A percentile compares a stretch with the other conserved stretches of the same genome.
Evolutionary conservation across 805 yeast species (phyloP).

Genomic region (Zygoascus biomembranicola): DNA sequence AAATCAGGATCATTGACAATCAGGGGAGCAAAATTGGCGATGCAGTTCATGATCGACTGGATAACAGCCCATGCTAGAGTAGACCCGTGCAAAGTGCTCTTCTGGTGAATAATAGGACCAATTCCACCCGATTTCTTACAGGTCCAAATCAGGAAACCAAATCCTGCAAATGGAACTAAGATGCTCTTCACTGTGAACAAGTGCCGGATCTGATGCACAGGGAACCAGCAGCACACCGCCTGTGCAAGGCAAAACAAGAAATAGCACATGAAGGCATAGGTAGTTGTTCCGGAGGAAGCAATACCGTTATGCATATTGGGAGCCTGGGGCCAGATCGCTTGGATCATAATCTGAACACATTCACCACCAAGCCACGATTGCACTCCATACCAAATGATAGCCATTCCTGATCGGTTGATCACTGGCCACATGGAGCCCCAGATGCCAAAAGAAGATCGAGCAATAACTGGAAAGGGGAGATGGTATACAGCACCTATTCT

Average conservation of each 20-base stretch:
- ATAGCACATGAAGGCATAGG: constrained; percentile 65
- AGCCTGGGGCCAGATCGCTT: constrained; percentile 54
- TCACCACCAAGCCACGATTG: constrained; percentile 82
- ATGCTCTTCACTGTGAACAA: constrained; percentile 76
- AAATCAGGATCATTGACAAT: constrained; percentile 86
- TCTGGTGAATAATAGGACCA: constrained; percentile 60
- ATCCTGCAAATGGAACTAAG: constrained; percentile 73
- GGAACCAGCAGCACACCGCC: constrained; percentile 72
- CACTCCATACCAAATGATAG: constrained; percentile 81
- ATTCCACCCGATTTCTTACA: constrained; percentile 70
- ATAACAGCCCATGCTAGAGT: constrained; percentile 79
- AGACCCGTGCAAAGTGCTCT: constrained; percentile 43
- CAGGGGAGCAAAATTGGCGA: constrained; percentile 84
- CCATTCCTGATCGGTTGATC: constrained; percentile 79
- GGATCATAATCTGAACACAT: constrained; percentile 72
- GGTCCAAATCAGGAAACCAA: constrained; percentile 80
- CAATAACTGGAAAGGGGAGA: constrained; percentile 74
- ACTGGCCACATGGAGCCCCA: constrained; percentile 87
- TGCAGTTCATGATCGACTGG: constrained; percentile 64
- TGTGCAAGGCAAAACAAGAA: constrained; percentile 77
- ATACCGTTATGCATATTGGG: constrained; percentile 39
- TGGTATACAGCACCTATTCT: constrained; percentile 77
- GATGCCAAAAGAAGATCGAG: constrained; percentile 77
- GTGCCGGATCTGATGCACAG: constrained; percentile 79
- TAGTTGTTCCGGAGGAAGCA: constrained; percentile 51